Evolutionary conservation across 1,284 basidiomycete genomes (phyloP), one percentile per base, ranked within the genome.

Genomic region (Cystobasidium sp.): DNA sequence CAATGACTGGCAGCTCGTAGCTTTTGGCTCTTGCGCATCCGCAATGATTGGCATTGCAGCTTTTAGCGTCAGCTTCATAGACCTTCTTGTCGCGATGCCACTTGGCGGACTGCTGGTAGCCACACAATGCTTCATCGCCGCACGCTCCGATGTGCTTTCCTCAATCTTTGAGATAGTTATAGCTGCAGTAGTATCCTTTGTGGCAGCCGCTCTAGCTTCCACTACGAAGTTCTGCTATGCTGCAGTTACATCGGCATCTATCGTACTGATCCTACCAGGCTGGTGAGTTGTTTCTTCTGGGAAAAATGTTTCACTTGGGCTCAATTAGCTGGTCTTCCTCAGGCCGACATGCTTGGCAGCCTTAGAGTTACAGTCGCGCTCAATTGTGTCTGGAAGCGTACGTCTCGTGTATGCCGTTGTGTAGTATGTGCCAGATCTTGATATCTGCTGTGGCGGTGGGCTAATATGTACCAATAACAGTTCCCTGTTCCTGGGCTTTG

Each of bases 401-500:
- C 87, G 92, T 51, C 85, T 95, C 22, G 91, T 91, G 75, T 95
- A 91, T 80, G 88, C 91, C 16, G 85, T 92, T 68, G 87, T 92
- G 77, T 92, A 92, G 79, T 87, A 88, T 20, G n/a, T n/a, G n/a
- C n/a, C n/a, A n/a, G n/a, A n/a, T n/a, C n/a, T n/a, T n/a, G n/a
- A n/a, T n/a, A n/a, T n/a, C n/a, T n/a, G n/a, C n/a, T n/a, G n/a
- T n/a, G n/a, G n/a, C n/a, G n/a, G n/a, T n/a, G n/a, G n/a, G n/a
- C n/a, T n/a, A n/a, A n/a, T n/a, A n/a, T n/a, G n/a, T n/a, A n/a
- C n/a, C n/a, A n/a, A n/a, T n/a, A n/a, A n/a, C n/a, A n/a, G n/a
- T n/a, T n/a, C n/a, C n/a, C n/a, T n/a, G n/a, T n/a, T 92, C 84
- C 86, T 93, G 20, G 91, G 91, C 0, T 94, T 94, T 80, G 92